Base-by-base conservation (phyloP, 345 rosid species). In the Triadica sebifera region DNA sequence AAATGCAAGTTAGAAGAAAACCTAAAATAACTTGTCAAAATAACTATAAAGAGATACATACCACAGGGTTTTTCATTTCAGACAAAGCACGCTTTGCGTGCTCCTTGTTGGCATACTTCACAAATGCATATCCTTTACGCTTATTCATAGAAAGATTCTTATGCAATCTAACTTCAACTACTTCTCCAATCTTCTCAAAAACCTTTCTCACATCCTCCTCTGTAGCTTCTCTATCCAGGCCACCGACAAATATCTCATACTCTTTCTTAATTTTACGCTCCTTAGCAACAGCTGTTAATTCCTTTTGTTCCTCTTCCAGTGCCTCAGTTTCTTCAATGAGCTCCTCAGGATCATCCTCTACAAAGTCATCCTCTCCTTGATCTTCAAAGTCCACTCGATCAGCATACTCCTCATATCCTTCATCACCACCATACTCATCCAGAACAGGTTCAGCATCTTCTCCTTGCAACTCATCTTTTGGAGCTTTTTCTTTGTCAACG, bases 41-140 rank as follows among this genome's bases (percentile, higher is more conserved):
- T 60, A 56, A 49, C 15, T 3, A 74, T 22, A 20, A 46, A 62
- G 46, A 66, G 71, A 80, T 69, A 12, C 74, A 73, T 85, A 88
- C 90, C 78, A 86, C 80, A 38, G 90, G 92, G 75, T 85, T 86
- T 83, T 84, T 86, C 90, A 88, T 88, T 79, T 88, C 89, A 49
- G 75, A 76, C 84, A 89, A 83, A 49, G 93, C 88, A 20, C 58
- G 81, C 77, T 83, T 83, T 16, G 83, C 93, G 59, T 89, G 85
- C 65, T 83, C 90, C 77, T 80, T 87, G 62, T 69, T 83, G 46
- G 87, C 82, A 81, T 83, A 89, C 84, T 82, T 87, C 77, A 89
- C 89, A 77, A 89, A 85, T 59, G 93, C 93, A 81, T 84, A 89
- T 20, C 93, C 89, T 72, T 83, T 87, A n/a, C 81, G 87, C 79